phyloP scores from a whole-genome alignment of 169 alveolate species.

The Eimeria tenella region DNA sequence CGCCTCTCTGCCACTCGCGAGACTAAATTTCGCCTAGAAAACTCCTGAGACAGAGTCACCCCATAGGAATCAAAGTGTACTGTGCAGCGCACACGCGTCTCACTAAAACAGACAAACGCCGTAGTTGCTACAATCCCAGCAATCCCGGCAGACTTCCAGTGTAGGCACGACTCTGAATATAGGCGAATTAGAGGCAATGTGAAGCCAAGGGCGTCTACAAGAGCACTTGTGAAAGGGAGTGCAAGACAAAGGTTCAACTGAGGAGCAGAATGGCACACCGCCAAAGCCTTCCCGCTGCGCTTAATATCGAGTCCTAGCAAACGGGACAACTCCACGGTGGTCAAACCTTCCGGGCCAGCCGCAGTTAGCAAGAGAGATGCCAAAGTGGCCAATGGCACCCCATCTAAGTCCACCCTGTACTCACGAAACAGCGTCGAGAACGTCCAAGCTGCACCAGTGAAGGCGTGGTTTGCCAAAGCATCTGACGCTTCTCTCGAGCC shows the following conservation, averaged over 20 bases:
- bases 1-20: constrained; percentile 76
- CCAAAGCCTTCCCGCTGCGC: constrained; percentile 74
- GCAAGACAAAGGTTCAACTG: neutral
- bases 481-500: too few species aligned
- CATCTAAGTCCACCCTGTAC: constrained; percentile 42
- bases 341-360: constrained; percentile 63
- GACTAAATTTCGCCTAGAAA: constrained; percentile 59
- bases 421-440: neutral
- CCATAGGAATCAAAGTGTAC: too few species aligned
- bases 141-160: neutral
- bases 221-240: neutral
- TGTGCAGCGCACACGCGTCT: too few species aligned
- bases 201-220: too few species aligned
- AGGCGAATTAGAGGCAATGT: too few species aligned
- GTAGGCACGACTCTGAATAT: too few species aligned
- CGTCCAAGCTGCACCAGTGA: neutral
- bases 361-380: constrained; percentile 41
- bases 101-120: too few species aligned
- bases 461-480: neutral
- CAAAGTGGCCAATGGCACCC: neutral
- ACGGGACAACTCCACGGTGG: constrained; percentile 56
- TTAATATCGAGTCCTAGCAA: constrained; percentile 69
- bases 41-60: constrained; percentile 49
- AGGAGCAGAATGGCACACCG: constrained; percentile 30
- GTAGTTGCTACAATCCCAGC: neutral